Conservation (phyloP, 1,139 yeast genomes). For the Wickerhamomyces sp. region DNA sequence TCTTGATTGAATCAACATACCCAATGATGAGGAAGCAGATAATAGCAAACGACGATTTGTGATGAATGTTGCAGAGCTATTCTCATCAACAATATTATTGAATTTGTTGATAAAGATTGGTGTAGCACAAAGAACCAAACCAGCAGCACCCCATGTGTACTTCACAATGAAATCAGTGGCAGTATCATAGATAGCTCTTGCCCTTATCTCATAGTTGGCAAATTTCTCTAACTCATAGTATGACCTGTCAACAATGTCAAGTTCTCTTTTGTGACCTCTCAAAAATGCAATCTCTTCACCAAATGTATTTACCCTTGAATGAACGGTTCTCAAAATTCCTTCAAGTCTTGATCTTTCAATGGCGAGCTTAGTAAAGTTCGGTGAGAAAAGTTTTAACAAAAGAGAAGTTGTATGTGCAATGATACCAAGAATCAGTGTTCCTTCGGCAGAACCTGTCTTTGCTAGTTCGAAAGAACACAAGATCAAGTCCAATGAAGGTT, state of each 20-base stretch:
- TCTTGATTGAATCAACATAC: conserved; percentile 80
- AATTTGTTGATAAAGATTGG: conserved; percentile 77
- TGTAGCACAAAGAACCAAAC: conserved; percentile 79
- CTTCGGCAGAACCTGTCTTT: conserved; percentile 79
- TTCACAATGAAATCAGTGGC: conserved; percentile 84
- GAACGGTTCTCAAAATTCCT: conserved; percentile 79
- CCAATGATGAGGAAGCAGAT: conserved; percentile 86
- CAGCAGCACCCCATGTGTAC: conserved; percentile 95
- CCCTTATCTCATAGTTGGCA: conserved; percentile 71
- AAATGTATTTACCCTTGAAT: conserved; percentile 72
- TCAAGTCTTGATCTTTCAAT: conserved; percentile 76
- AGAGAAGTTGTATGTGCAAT: conserved; percentile 80
- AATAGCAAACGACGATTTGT: conserved; percentile 84
- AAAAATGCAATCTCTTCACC: conserved; percentile 86
- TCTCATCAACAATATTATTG: conserved; percentile 35
- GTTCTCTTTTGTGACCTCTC: conserved; percentile 76
- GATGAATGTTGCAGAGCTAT: conserved; percentile 70
- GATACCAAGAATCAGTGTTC: conserved; percentile 74
- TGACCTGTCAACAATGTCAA: conserved; percentile 71
- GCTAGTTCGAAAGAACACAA: conserved; percentile 80
- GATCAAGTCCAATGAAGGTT: conserved; percentile 77
- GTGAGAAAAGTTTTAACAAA: conserved; percentile 70
- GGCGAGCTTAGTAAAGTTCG: conserved; percentile 84
- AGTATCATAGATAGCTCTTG: conserved; percentile 68
- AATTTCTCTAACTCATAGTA: conserved; percentile 81